phyloP scores from a whole-genome alignment of 2,329 filamentous ascomycete species.

The Fonsecaea nubica region DNA sequence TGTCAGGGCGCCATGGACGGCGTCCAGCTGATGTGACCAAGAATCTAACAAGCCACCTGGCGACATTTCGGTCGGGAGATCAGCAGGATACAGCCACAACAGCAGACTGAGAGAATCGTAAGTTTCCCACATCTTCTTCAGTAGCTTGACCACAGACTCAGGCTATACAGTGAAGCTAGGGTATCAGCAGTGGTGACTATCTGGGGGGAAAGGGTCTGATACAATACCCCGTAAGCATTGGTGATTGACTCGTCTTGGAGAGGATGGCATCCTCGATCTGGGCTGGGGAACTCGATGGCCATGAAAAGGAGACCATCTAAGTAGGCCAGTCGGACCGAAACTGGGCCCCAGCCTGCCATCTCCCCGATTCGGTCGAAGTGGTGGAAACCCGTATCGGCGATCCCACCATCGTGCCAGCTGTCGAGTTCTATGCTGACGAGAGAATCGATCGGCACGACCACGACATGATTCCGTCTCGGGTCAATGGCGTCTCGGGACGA shows the following conservation, averaged over 20 bases:
- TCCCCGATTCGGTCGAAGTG: background rate
- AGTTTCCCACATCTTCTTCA: background rate
- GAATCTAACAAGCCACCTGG: background rate
- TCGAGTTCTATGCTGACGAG: background rate
- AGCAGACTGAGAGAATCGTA: slow-evolving; percentile 3
- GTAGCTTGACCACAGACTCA: background rate
- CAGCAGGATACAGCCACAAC: background rate
- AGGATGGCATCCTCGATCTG: background rate
- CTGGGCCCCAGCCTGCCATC: background rate
- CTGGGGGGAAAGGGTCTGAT: background rate
- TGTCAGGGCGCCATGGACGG: background rate
- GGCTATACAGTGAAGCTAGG: background rate
- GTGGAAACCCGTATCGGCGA: background rate
- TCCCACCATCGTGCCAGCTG: background rate
- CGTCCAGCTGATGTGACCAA: background rate
- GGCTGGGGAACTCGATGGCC: background rate
- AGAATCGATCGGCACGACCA: background rate
- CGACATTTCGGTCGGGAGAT: background rate
- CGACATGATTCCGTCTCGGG: background rate
- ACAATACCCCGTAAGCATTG: background rate
- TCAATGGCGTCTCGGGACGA: background rate
- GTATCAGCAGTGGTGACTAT: background rate
- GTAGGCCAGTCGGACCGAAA: background rate
- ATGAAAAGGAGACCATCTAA: background rate
- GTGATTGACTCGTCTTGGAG: background rate